phyloP scores from a whole-genome alignment of 2,329 filamentous ascomycete genomes.

The Exophiala bonariae region DNA sequence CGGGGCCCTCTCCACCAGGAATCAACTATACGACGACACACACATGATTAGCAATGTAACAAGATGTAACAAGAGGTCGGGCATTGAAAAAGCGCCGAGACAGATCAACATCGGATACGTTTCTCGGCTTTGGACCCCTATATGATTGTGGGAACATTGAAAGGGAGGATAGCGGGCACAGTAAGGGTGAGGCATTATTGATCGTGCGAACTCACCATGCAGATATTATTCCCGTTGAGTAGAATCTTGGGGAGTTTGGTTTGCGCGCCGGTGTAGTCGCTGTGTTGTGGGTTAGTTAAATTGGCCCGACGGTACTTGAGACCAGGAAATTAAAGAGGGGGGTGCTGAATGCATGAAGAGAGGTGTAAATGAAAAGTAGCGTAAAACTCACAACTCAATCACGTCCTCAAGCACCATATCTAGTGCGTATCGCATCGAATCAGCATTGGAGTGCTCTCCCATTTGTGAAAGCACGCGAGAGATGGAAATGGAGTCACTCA shows the following conservation, averaged over 20 bases:
- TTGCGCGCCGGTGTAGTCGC: constrained; percentile 82
- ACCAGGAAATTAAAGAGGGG: too few species aligned
- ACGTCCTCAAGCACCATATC: constrained; percentile 99
- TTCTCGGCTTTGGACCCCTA: too few species aligned
- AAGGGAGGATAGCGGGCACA: too few species aligned
- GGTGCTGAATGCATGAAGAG: too few species aligned
- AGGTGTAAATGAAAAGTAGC: constrained; percentile 1
- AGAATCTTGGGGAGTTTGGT: constrained; percentile 92
- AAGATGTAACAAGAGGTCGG: neutral
- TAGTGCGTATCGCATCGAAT: constrained; percentile 40
- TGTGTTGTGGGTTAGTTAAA: too few species aligned
- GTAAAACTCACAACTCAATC: constrained; percentile 76
- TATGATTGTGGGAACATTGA: too few species aligned
- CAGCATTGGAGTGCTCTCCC: neutral
- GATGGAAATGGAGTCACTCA: too few species aligned
- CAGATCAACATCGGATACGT: too few species aligned
- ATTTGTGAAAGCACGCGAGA: neutral
- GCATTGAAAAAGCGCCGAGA: neutral
- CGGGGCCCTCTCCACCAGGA: constrained; percentile 73
- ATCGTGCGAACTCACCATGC: constrained; percentile 96
- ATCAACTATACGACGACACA: constrained; percentile 59
- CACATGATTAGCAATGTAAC: constrained; percentile 11
- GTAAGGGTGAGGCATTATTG: too few species aligned
- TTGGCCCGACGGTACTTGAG: too few species aligned
- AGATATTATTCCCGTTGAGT: constrained; percentile 97